phyloP scores from a whole-genome alignment of 345 rosid genomes.

The Xanthoceras sorbifolium region DNA sequence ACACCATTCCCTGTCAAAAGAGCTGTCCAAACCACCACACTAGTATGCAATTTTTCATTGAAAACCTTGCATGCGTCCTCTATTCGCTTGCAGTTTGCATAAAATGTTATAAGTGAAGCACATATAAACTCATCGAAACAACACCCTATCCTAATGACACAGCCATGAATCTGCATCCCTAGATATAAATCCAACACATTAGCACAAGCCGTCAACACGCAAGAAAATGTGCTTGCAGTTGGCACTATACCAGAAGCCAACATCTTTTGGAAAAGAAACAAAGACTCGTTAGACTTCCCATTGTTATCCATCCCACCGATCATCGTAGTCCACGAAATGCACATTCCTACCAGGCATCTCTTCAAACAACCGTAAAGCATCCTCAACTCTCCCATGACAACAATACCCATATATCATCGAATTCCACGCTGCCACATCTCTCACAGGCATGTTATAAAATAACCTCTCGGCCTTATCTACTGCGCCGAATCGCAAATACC shows the following conservation, averaged over 20 bases:
- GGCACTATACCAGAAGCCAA: constrained; percentile 39
- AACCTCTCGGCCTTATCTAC: constrained; percentile 55
- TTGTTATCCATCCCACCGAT: constrained; percentile 68
- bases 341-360: constrained; percentile 61
- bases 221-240: constrained; percentile 52
- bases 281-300: constrained; percentile 56
- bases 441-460: constrained; percentile 57
- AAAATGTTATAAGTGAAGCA: constrained; percentile 65
- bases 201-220: constrained; percentile 62
- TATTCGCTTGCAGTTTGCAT: constrained; percentile 56
- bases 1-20: constrained; percentile 57
- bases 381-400: constrained; percentile 49
- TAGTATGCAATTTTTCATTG: constrained; percentile 34
- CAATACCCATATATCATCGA: constrained; percentile 72
- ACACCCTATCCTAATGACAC: constrained; percentile 48
- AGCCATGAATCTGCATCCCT: constrained; percentile 64
- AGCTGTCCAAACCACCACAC: constrained; percentile 76
- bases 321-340: constrained; percentile 84
- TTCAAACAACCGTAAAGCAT: constrained; percentile 57
- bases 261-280: constrained; percentile 53
- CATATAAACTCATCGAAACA: constrained; percentile 48
- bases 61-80: constrained; percentile 48
- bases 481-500: constrained; percentile 53
- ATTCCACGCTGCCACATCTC: constrained; percentile 75
- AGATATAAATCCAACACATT: constrained; percentile 42